phyloP scores from a whole-genome alignment of 1,139 yeast species.

The Debaryomycetaceae sp. region DNA sequence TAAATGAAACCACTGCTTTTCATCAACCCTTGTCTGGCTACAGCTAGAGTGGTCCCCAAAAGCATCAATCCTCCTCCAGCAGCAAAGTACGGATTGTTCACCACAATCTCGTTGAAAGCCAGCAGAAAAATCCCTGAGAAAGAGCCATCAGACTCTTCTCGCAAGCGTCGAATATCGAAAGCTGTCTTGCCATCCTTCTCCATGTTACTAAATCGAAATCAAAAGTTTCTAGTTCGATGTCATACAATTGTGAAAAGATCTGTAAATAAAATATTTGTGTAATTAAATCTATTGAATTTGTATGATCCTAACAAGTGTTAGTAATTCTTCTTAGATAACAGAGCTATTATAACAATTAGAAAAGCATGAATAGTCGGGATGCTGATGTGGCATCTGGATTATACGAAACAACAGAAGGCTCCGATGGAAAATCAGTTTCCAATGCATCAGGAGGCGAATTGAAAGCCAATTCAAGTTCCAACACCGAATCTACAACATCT shows the following conservation, averaged over 20 bases:
- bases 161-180: slow-evolving; percentile 37
- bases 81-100: slow-evolving; percentile 87
- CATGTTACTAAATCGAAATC: neutral
- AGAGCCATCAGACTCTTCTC: slow-evolving; percentile 36
- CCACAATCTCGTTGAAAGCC: slow-evolving; percentile 53
- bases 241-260: neutral
- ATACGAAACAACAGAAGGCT: neutral
- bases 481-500: neutral
- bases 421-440: neutral
- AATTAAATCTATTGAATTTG: neutral
- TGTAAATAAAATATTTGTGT: neutral
- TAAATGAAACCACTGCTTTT: slow-evolving; percentile 66
- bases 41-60: slow-evolving; percentile 80
- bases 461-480: neutral
- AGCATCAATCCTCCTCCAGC: slow-evolving; percentile 98
- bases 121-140: slow-evolving; percentile 28
- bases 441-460: neutral
- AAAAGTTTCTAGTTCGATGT: neutral
- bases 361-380: neutral
- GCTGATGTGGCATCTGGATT: neutral
- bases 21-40: slow-evolving; percentile 67
- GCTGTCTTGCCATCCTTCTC: slow-evolving; percentile 1
- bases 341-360: neutral
- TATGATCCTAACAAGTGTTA: neutral
- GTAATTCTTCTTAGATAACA: neutral